Percentiles rank a stretch among this genome's conserved stretches.
phyloP scores from a whole-genome alignment of 2,329 filamentous ascomycete species.

The Trichoderma breve region DNA sequence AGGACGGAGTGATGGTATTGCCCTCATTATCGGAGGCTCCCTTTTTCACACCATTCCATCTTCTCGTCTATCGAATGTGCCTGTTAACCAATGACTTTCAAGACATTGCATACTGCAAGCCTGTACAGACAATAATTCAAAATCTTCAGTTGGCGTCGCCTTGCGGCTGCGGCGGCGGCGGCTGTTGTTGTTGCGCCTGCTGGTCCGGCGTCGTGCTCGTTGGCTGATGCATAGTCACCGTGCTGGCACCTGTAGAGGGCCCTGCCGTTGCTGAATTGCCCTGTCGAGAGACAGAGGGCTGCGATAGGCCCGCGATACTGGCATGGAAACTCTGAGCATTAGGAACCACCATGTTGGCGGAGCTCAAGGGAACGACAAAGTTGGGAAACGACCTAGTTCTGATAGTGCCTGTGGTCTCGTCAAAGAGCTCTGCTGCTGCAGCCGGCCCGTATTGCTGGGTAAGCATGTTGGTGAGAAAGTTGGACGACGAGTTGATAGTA shows the following conservation, averaged over 20 bases:
- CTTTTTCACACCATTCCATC: background rate
- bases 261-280: slow-evolving; percentile 29
- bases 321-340: slow-evolving; percentile 25
- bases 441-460: slow-evolving; percentile 25
- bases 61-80: background rate
- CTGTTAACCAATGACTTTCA: background rate
- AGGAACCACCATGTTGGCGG: slow-evolving; percentile 20
- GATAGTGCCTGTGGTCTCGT: background rate
- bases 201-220: slow-evolving; percentile 21
- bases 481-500: background rate
- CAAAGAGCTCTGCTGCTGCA: slow-evolving; percentile 23
- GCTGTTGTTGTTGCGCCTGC: slow-evolving; percentile 23
- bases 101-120: background rate
- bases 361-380: slow-evolving; percentile 25
- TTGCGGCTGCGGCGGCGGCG: slow-evolving; percentile 22
- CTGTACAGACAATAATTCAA: background rate
- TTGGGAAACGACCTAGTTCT: slow-evolving; percentile 16
- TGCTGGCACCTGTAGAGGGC: slow-evolving; percentile 35
- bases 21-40: background rate
- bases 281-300: slow-evolving; percentile 24
- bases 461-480: slow-evolving; percentile 6
- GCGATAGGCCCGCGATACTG: slow-evolving; percentile 32
- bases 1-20: background rate
- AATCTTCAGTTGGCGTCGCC: slow-evolving; percentile 5
- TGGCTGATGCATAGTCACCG: slow-evolving; percentile 36